Evolutionary conservation across 805 yeast species (phyloP), one percentile per base, ranked within the genome.

Genomic region (Priceomyces castillae): DNA sequence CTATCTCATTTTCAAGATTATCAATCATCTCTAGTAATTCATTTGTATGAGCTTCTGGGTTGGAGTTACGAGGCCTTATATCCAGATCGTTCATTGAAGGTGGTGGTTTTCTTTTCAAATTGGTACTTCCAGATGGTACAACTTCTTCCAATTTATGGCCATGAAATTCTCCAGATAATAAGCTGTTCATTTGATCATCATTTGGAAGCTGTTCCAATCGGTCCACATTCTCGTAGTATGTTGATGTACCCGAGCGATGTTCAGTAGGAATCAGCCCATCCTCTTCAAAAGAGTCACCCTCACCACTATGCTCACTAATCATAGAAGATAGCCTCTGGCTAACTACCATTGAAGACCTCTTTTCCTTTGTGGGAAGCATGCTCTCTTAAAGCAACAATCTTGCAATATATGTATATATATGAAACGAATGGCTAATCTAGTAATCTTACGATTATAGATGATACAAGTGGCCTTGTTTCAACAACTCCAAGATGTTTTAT

Each of bases 1-100:
- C 61, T 28, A 61, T 57, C 39, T 61, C 64, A 12, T 41, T 39
- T 26, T 59, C 62, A 19, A 61, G 41, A 16, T 56, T 44, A 6
- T 49, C 60, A 20, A 61, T 59, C 26, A 61, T 49, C 44, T 61
- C 64, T 30, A 48, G 43, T 37, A 56, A 37, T 14, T 47, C 43
- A 9, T 28, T 34, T 26, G 40, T 23, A 16, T 34, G 39, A 2
- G 37, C 33, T 18, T 18, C 37, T 20, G 26, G 23, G 15, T 34
- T 34, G 16, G 23, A 19, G 14, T 19, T 34, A n/a, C 34, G 20
- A 6, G 15, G 34, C 18, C 10, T 9, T n/a, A 23, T 19, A 31
- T 17, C 22, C 34, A 33, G 7, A 30, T 28, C 18, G 28, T 26
- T 17, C 39, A 34, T 30, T 18, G 37, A 34, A 2, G 50, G 47